Evolutionary conservation across 768 basidiomycete genomes (phyloP), one percentile per base, ranked within the genome.

Genomic region (Tremella mesenterica): DNA sequence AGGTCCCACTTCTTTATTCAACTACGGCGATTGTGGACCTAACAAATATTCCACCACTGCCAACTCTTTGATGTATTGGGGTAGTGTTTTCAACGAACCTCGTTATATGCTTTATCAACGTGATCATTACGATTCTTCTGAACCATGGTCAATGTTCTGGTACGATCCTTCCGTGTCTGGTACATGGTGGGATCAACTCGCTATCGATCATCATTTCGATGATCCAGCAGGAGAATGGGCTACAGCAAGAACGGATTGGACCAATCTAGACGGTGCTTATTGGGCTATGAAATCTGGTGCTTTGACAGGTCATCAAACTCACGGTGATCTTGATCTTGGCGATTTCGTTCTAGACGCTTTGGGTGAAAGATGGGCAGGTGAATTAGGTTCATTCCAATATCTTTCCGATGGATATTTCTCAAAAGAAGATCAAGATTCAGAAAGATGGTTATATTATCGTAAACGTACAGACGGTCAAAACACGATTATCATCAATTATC

Each of bases 391-490:
- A 4, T 90, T 79, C 3, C 81, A 99, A 70, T 99, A 99, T 71
- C 72, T 80, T 31, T 77, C 88, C 1, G 67, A 74, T 1, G 78
- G 79, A 31, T 97, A 97, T 77, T 99, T 99, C 78, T 76, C 72
- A 27, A 81, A 71, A 53, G 88, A 88, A 59, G 69, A 73, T 0
- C 89, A 93, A 71, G 75, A 77, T 54, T 79, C 83, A 44, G 70
- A 76, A 21, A 80, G 93, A 50, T 97, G 91, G 92, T 64, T 80
- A 57, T 97, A 95, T 76, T 99, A 95, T 79, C 81, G 92, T 70
- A 97, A 92, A 79, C 82, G 84, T 75, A 95, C 93, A 3, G 89
- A 93, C 74, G 95, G 95, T 2, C 95, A 99, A 77, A 99, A 97
- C 77, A 91, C 90, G 4, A 78, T 99, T 58, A 66, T 92, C 49